Evolutionary conservation across 306 rosid species (phyloP).

Genomic region (Gastrolobium villosum): DNA sequence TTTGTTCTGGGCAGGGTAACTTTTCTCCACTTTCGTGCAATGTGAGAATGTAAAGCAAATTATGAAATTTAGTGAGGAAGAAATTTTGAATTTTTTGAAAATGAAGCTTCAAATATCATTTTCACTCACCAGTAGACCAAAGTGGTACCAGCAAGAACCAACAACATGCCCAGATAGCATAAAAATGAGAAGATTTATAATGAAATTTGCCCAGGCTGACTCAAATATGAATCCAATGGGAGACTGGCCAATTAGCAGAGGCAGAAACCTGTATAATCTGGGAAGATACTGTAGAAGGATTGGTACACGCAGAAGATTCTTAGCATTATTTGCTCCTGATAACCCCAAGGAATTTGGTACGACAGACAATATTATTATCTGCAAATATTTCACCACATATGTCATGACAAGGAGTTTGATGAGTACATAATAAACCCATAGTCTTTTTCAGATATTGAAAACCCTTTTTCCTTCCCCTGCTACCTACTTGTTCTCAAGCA

Average conservation of each 20-base stretch:
- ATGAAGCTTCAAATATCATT: constrained; percentile 15
- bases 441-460: constrained; percentile 19
- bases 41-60: constrained; percentile 12
- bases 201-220: constrained; percentile 79
- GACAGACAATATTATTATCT: constrained; percentile 70
- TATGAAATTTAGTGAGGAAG: background rate
- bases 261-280: constrained; percentile 79
- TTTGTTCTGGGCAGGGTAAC: background rate
- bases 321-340: constrained; percentile 84
- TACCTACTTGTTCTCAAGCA: constrained; percentile 11
- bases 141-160: constrained; percentile 84
- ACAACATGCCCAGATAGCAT: constrained; percentile 75
- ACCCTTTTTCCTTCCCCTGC: background rate
- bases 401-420: constrained; percentile 25
- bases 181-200: constrained; percentile 77
- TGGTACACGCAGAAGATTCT: constrained; percentile 72
- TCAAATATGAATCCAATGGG: constrained; percentile 68
- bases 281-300: constrained; percentile 79
- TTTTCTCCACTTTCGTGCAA: constrained; percentile 8
- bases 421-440: constrained; percentile 2
- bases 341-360: constrained; percentile 59
- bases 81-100: background rate
- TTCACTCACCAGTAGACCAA: constrained; percentile 79
- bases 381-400: constrained; percentile 48
- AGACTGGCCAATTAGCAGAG: constrained; percentile 79